Evolutionary conservation across 352 stramenopile species (phyloP).

Genomic region (Paralagenidium karlingii): DNA sequence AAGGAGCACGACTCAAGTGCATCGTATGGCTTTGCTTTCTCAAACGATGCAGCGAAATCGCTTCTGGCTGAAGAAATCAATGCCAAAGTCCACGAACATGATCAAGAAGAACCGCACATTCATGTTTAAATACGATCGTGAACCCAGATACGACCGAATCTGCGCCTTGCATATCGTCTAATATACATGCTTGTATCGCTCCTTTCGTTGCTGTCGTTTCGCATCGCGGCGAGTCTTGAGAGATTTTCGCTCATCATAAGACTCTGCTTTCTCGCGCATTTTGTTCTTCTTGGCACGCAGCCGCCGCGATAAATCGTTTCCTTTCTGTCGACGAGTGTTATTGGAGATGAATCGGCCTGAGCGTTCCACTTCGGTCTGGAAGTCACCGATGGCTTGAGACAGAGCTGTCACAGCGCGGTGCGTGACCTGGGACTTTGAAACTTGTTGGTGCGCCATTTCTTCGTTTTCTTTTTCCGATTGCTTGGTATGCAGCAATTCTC

Average conservation of each 20-base stretch:
- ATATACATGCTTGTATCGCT: slow-evolving; percentile 55
- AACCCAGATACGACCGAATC: too few species aligned
- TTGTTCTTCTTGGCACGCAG: slow-evolving; percentile 34
- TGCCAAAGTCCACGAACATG: not conserved
- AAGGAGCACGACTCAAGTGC: slow-evolving; percentile 13
- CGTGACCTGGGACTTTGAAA: slow-evolving; percentile 3
- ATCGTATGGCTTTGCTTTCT: slow-evolving; percentile 18
- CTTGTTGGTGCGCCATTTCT: slow-evolving; percentile 6
- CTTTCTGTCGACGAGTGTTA: slow-evolving; percentile 1
- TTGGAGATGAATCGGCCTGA: slow-evolving; percentile 13
- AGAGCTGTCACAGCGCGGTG: slow-evolving; percentile 26
- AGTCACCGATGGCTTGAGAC: slow-evolving; percentile 43
- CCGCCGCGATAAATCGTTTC: slow-evolving; percentile 18
- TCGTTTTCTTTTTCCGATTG: slow-evolving; percentile 22
- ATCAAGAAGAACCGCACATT: not conserved
- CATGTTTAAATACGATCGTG: too few species aligned
- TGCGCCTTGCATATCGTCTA: too few species aligned
- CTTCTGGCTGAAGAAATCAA: slow-evolving; percentile 1
- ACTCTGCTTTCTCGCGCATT: slow-evolving; percentile 11
- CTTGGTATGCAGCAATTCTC: slow-evolving; percentile 40
- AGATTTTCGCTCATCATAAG: slow-evolving; percentile 10
- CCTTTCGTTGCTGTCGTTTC: slow-evolving; percentile 35
- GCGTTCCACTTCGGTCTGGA: slow-evolving; percentile 36
- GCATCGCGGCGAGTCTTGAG: slow-evolving; percentile 15
- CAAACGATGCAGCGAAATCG: slow-evolving; percentile 1